Percentiles rank a stretch among this genome's conserved stretches.
phyloP scores from a whole-genome alignment of 306 rosid genomes.

The Neltuma alba region DNA sequence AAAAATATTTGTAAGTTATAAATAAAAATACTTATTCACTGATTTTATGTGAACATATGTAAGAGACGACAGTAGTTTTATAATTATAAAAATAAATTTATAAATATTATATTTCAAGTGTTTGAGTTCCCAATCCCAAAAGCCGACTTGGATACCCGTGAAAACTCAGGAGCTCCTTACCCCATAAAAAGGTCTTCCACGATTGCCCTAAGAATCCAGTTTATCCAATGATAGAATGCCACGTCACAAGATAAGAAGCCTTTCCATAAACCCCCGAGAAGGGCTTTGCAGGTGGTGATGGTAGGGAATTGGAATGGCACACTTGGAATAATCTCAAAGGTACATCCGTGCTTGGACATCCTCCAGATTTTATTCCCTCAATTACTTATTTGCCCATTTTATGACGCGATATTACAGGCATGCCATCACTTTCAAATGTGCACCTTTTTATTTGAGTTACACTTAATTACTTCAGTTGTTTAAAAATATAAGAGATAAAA shows the following conservation, averaged over 20 bases:
- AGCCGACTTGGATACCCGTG: conserved; percentile 63
- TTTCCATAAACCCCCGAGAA: conserved; percentile 39
- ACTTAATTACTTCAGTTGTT: neutral
- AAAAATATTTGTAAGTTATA: no score
- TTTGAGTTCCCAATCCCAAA: conserved; percentile 28
- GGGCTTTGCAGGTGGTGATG: conserved; percentile 53
- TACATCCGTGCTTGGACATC: conserved; percentile 45
- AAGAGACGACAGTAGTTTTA: no score
- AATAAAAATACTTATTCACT: no score
- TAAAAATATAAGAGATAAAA: no score
- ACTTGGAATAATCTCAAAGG: conserved; percentile 44
- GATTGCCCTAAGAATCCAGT: conserved; percentile 64
- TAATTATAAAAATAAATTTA: neutral
- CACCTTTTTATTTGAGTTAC: neutral
- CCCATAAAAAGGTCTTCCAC: conserved; percentile 41
- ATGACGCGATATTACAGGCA: neutral
- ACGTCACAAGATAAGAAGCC: conserved; percentile 73
- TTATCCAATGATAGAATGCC: conserved; percentile 40
- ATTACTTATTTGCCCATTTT: conserved; percentile 40
- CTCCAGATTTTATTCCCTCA: conserved; percentile 18
- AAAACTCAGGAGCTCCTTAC: conserved; percentile 37
- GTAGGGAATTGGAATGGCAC: conserved; percentile 28
- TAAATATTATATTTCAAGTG: neutral
- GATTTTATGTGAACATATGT: no score
- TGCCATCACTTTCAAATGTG: neutral